phyloP scores from a whole-genome alignment of 805 yeast species.

The Jamesozyma jinghongensis region DNA sequence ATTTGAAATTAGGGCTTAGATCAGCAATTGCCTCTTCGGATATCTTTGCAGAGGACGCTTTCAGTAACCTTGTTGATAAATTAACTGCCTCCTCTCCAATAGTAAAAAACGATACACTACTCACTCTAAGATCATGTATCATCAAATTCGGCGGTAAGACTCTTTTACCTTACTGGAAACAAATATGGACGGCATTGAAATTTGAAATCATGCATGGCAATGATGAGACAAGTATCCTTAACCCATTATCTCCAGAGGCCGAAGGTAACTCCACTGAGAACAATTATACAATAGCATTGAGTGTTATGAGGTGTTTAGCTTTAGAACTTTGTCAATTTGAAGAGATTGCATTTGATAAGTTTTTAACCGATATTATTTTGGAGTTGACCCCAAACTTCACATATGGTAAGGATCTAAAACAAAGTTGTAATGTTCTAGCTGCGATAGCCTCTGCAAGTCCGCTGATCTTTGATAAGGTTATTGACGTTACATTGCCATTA shows the following conservation, averaged over 20 bases:
- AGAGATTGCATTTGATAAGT: constrained; percentile 31
- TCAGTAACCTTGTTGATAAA: constrained; percentile 73
- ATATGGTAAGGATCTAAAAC: constrained; percentile 48
- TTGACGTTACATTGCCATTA: constrained; percentile 38
- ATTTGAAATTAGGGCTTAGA: constrained; percentile 56
- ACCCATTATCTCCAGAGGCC: constrained; percentile 1
- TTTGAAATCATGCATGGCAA: constrained; percentile 82
- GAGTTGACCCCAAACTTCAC: constrained; percentile 48
- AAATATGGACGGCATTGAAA: constrained; percentile 81
- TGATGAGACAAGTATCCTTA: constrained; percentile 22
- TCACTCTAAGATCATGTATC: constrained; percentile 51
- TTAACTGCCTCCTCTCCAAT: constrained; percentile 63
- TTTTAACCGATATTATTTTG: constrained; percentile 33
- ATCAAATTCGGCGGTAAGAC: constrained; percentile 41
- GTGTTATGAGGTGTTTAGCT: constrained; percentile 39
- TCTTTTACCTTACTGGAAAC: constrained; percentile 53
- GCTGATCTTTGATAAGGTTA: constrained; percentile 39
- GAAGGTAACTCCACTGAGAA: constrained; percentile 1
- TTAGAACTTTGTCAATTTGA: constrained; percentile 27
- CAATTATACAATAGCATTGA: constrained; percentile 37
- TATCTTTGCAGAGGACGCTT: constrained; percentile 58
- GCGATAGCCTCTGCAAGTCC: constrained; percentile 42
- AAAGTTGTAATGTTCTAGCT: constrained; percentile 52
- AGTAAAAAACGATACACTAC: constrained; percentile 66
- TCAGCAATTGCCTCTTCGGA: constrained; percentile 52